Evolutionary conservation across 345 rosid genomes (phyloP).

Genomic region (Limnanthes douglasii): DNA sequence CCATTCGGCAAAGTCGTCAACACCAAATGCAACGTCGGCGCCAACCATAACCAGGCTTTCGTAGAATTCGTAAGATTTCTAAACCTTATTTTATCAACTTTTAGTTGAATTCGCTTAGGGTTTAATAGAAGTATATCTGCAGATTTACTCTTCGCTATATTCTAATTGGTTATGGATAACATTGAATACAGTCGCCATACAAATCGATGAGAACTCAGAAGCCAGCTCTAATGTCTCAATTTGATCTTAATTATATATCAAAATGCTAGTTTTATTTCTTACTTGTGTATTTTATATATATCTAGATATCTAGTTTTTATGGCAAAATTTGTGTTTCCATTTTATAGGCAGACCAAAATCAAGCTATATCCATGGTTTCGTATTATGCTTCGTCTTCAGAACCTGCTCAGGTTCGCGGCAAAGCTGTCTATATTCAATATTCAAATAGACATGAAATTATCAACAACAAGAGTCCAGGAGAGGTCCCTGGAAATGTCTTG

Average conservation of each 20-base stretch:
- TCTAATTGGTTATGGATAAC: no score
- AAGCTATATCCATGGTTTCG: constrained; percentile 94
- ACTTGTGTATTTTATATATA: no score
- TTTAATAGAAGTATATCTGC: not conserved
- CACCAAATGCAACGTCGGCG: constrained; percentile 89
- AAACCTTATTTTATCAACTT: not conserved
- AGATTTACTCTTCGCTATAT: no score
- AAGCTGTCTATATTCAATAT: constrained; percentile 88
- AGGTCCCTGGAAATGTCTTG: constrained; percentile 89
- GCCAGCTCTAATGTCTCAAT: no score
- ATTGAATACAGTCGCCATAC: no score
- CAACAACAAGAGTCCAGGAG: constrained; percentile 93
- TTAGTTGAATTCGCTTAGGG: not conserved
- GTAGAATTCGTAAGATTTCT: constrained; percentile 62
- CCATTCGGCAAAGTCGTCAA: constrained; percentile 93
- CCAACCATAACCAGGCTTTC: constrained; percentile 91
- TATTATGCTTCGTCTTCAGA: constrained; percentile 96
- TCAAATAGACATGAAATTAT: constrained; percentile 94
- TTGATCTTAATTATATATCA: no score
- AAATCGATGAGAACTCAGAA: no score
- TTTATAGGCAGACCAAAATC: constrained; percentile 66
- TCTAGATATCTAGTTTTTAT: no score
- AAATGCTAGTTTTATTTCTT: no score
- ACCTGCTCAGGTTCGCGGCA: constrained; percentile 92
- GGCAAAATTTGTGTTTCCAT: no score